A percentile compares a stretch with the other conserved stretches of the same genome.
Conservation (phyloP, 768 basidiomycete genomes). For the Mycena pura region DNA sequence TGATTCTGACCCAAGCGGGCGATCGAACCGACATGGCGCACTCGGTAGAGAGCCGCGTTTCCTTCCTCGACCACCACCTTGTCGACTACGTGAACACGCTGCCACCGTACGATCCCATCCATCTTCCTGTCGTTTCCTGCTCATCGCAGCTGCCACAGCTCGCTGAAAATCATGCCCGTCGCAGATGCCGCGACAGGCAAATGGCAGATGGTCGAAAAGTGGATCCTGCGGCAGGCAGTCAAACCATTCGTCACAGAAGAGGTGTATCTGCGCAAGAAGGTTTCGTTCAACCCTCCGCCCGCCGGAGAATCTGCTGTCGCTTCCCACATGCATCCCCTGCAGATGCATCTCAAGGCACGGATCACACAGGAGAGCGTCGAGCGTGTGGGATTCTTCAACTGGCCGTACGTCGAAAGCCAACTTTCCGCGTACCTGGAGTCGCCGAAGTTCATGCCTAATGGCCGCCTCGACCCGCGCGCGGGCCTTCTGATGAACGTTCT, state of each 20-base stretch:
- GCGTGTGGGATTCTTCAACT: conserved; percentile 12
- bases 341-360: conserved; percentile 10
- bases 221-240: conserved; percentile 19
- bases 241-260: conserved; percentile 18
- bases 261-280: conserved; percentile 16
- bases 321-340: neutral
- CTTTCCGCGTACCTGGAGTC: too few relatives aligned
- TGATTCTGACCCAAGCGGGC: conserved; percentile 12
- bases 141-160: too few relatives aligned
- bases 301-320: neutral
- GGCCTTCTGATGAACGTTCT: too few relatives aligned
- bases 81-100: conserved; percentile 22
- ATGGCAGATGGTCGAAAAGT: conserved; percentile 13
- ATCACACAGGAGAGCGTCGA: conserved; percentile 13
- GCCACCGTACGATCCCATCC: conserved; percentile 1
- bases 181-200: neutral
- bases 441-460: too few relatives aligned
- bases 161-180: neutral
- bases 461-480: too few relatives aligned
- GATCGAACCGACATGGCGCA: conserved; percentile 18
- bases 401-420: too few relatives aligned
- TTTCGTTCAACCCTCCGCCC: conserved; percentile 7
- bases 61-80: conserved; percentile 19
- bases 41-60: conserved; percentile 14
- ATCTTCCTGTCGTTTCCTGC: too few relatives aligned